Base-by-base conservation (phyloP, 2,329 filamentous ascomycete genomes). In the Verticillium nubilum region DNA sequence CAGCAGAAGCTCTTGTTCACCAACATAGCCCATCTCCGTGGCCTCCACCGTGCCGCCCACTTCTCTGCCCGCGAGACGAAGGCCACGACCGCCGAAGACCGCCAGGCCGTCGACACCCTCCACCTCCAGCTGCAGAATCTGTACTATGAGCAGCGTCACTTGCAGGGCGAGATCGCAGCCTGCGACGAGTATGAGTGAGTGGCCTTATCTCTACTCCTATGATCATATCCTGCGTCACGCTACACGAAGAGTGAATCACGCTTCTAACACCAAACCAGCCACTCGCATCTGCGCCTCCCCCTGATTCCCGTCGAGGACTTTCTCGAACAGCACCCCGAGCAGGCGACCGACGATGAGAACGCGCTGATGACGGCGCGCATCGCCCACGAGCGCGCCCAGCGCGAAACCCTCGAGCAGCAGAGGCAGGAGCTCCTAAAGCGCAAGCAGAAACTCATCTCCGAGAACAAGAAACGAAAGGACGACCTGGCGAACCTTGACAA, bases 71-170 rank as follows among this genome's bases (percentile, higher is more conserved):
- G 95, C 65, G 86, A 92, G 66, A 97, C 93, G 15, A 98, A 98
- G 73, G 81, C 89, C 58, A 80, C 86, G 66, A 98, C 95, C 0
- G 89, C 91, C 29, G 92, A 97, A 73, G 90, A 90, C 55, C 86
- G 93, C 55, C 90, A 94, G 68, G 92, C 97, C 74, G 92, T 98
- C 64, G 95, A 99, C 72, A 86, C 88, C 56, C 80, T 99, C 62
- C 93, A 98, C 71, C 81, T 99, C 37, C 91, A 96, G 70, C 81
- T 99, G 59, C 94, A 98, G 75, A 99, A 99, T 70, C 78, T 99
- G 7, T 96, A 95, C 73, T 99, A 99, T 70, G 94, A 99, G 74
- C 93, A 98, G 76, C 83, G 91, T 58, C 92, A 97, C 73, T 78
- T 99, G 58, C 86, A 90, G 64, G 91, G 91, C 55, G 95, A 99